Evolutionary conservation across 331 rosid species (phyloP).

Genomic region (Pyrus hybrid): DNA sequence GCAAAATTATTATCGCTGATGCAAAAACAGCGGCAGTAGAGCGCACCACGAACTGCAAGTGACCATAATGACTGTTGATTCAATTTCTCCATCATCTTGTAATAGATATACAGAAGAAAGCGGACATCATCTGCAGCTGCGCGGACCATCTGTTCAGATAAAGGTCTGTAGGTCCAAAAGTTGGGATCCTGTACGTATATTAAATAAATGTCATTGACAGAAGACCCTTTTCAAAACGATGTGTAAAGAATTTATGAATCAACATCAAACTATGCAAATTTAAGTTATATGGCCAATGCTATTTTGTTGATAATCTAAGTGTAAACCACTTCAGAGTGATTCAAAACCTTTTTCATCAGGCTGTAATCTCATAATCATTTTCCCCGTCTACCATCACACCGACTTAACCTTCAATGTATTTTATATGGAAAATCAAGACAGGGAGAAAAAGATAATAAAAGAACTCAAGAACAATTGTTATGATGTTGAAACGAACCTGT

Average conservation of each 20-base stretch:
- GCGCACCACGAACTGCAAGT: slow-evolving; percentile 85
- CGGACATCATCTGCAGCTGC: slow-evolving; percentile 98
- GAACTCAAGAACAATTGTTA: neutral
- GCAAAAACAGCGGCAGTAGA: slow-evolving; percentile 86
- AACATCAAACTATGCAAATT: neutral
- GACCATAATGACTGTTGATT: slow-evolving; percentile 60
- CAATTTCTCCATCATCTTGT: slow-evolving; percentile 70
- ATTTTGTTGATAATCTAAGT: neutral
- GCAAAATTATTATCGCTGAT: slow-evolving; percentile 40
- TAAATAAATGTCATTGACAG: slow-evolving; percentile 3
- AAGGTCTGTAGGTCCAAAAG: slow-evolving; percentile 86
- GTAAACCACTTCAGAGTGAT: neutral
- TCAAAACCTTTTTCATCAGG: neutral
- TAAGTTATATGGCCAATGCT: neutral
- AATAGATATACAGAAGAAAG: slow-evolving; percentile 74
- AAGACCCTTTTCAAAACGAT: neutral
- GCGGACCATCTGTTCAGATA: slow-evolving; percentile 86
- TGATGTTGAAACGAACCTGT: slow-evolving; percentile 57
- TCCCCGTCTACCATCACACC: neutral
- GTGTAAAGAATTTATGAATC: neutral
- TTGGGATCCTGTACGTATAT: slow-evolving; percentile 64
- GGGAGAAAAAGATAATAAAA: neutral
- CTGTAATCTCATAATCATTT: neutral
- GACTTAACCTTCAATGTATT: neutral
- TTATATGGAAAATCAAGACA: neutral